Percentiles rank a stretch among this genome's conserved stretches.
phyloP scores from a whole-genome alignment of 2,329 filamentous ascomycete species.

The Thielaviopsis musarum region DNA sequence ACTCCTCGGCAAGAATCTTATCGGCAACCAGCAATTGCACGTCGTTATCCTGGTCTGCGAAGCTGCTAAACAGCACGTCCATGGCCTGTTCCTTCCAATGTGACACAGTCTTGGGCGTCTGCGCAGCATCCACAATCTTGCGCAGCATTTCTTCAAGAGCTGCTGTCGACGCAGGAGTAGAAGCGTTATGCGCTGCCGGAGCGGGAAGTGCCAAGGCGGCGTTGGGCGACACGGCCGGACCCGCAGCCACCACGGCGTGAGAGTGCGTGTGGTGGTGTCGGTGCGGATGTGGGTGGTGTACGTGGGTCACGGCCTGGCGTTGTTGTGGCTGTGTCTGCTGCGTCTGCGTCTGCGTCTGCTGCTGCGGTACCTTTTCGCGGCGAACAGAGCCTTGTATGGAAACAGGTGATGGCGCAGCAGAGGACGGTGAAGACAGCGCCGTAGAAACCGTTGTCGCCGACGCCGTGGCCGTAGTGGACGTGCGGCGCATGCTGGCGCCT shows the following conservation, averaged over 20 bases:
- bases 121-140: constrained; percentile 22
- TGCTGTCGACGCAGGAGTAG: neutral
- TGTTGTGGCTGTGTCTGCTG: neutral
- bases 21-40: constrained; percentile 43
- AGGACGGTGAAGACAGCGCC: too few relatives aligned
- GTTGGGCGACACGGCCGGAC: neutral
- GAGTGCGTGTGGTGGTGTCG: neutral
- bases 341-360: neutral
- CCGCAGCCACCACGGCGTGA: neutral
- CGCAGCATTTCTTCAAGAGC: constrained; percentile 19
- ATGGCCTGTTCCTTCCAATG: constrained; percentile 41
- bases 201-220: neutral
- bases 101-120: constrained; percentile 18
- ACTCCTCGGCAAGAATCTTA: constrained; percentile 39
- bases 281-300: neutral
- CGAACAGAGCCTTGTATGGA: neutral
- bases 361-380: neutral
- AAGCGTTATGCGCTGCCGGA: neutral
- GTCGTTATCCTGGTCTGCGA: constrained; percentile 38
- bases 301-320: neutral
- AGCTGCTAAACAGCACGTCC: constrained; percentile 42
- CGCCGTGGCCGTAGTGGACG: neutral
- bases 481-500: too few relatives aligned
- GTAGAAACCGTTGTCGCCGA: too few relatives aligned
- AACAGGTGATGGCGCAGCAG: neutral